Evolutionary conservation across 148 eudicot genomes (phyloP).

Genomic region (Rhododendron henanense): DNA sequence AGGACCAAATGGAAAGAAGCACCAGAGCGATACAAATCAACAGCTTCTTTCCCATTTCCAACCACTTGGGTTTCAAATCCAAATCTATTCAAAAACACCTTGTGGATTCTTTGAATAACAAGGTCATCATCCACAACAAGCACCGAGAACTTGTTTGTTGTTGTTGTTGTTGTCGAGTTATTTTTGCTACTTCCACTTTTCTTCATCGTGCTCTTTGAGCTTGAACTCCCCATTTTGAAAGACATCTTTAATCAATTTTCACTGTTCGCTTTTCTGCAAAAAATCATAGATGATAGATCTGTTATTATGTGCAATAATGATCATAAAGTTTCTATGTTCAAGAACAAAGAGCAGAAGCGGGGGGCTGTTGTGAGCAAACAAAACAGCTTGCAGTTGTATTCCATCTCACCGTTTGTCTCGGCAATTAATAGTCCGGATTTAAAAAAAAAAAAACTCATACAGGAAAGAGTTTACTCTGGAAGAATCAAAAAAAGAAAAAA

Average conservation of each 20-base stretch:
- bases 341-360: background rate
- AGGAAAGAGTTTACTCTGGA: no score
- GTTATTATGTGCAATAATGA: no score
- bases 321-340: background rate
- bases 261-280: background rate
- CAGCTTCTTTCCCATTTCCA: constrained; percentile 25
- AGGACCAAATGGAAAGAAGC: constrained; percentile 22
- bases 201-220: background rate
- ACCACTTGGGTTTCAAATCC: constrained; percentile 17
- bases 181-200: background rate
- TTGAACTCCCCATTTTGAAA: background rate
- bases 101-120: constrained; percentile 10
- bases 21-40: constrained; percentile 13
- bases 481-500: no score
- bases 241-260: background rate
- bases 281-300: background rate
- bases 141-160: background rate
- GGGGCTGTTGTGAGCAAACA: no score
- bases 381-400: no score
- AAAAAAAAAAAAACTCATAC: no score
- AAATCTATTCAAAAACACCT: background rate
- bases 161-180: background rate
- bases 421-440: no score
- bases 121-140: constrained; percentile 25
- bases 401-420: no score